Conservation (phyloP, 768 basidiomycete genomes). For the Butyriboletus loyo region DNA sequence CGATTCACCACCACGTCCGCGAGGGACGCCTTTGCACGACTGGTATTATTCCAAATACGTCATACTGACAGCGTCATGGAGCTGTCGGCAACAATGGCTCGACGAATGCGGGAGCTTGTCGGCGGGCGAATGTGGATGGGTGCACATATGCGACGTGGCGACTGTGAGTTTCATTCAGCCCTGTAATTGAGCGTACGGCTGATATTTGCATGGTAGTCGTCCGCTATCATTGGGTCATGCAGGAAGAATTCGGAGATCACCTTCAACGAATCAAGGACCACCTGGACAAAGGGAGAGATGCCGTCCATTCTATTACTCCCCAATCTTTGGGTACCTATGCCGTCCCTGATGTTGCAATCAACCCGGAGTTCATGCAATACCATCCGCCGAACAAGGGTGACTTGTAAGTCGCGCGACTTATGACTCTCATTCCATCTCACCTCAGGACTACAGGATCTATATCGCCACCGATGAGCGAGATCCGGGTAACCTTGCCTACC, state of each 20-base stretch:
- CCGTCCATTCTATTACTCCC: constrained; percentile 16
- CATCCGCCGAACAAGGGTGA: constrained; percentile 20
- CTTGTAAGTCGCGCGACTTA: constrained; percentile 11
- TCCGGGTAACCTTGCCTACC: constrained; percentile 31
- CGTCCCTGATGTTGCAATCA: constrained; percentile 19
- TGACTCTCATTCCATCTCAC: constrained; percentile 3
- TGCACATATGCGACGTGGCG: constrained; percentile 44
- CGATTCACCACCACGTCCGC: constrained; percentile 31
- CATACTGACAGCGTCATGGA: constrained; percentile 28
- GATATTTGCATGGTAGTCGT: constrained; percentile 22
- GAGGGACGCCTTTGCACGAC: constrained; percentile 32
- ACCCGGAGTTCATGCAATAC: constrained; percentile 14
- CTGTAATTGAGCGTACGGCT: background rate
- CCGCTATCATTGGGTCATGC: constrained; percentile 36
- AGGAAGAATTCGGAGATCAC: constrained; percentile 34
- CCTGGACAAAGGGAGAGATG: constrained; percentile 19
- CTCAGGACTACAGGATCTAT: constrained; percentile 25
- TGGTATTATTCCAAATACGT: constrained; percentile 32
- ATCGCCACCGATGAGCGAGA: constrained; percentile 43
- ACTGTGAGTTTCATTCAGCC: constrained; percentile 30
- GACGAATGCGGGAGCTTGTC: constrained; percentile 29
- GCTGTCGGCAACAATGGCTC: constrained; percentile 31
- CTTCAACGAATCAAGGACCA: constrained; percentile 32
- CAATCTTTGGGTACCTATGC: constrained; percentile 20
- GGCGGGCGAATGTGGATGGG: constrained; percentile 40